Conservation (phyloP, 164 flowering plant species). For the Vitis cinerea region DNA sequence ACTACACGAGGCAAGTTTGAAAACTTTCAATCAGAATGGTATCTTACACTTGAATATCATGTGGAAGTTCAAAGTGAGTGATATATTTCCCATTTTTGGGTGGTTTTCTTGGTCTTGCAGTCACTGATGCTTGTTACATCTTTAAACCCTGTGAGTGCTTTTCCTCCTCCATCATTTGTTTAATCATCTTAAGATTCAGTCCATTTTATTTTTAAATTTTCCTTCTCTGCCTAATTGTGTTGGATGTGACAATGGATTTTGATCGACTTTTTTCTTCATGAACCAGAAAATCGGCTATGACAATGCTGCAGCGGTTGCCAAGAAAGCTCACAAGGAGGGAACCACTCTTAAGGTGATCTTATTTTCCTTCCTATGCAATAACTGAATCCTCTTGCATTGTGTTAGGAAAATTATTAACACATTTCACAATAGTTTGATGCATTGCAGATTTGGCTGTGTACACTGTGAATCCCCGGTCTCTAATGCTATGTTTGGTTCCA, state of each 20-base stretch:
- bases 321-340: slow-evolving; percentile 98
- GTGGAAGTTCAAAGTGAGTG: no score
- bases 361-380: no score
- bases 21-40: no score
- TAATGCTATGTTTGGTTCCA: no score
- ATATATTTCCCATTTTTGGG: no score
- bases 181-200: neutral
- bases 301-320: slow-evolving; percentile 97
- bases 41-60: no score
- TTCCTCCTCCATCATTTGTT: neutral
- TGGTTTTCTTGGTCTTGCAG: slow-evolving; percentile 44
- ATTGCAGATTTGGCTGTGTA: no score
- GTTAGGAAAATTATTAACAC: no score
- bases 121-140: slow-evolving; percentile 99
- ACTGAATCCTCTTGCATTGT: no score
- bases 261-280: neutral
- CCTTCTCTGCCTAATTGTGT: neutral
- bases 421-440: no score
- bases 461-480: no score
- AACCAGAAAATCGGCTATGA: slow-evolving; percentile 96
- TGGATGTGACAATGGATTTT: no score
- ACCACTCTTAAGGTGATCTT: slow-evolving; percentile 69
- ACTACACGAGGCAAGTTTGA: slow-evolving; percentile 73
- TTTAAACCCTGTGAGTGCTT: slow-evolving; percentile 86
- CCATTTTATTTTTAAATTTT: neutral